Percentiles rank a stretch among this genome's conserved stretches.
phyloP scores from a whole-genome alignment of 441 rosid genomes.

The Bruguiera hainesii region DNA sequence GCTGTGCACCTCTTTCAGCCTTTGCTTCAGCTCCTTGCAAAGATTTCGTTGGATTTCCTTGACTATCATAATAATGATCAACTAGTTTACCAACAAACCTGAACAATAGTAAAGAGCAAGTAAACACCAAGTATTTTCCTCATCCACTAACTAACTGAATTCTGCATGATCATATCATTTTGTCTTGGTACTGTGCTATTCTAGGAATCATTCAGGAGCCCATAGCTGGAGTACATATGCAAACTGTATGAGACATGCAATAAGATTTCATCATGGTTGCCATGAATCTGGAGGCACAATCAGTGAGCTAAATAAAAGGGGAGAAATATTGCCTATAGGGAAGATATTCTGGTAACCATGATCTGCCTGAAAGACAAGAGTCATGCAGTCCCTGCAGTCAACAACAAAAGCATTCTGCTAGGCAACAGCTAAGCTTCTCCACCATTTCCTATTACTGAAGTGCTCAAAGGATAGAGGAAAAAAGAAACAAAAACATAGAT shows the following conservation, averaged over 20 bases:
- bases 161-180: not conserved
- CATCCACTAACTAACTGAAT: not conserved
- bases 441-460: not conserved
- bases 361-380: no score
- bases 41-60: slow-evolving; percentile 79
- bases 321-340: no score
- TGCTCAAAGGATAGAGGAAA: not conserved
- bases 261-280: no score
- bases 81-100: slow-evolving; percentile 83
- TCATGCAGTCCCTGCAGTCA: no score
- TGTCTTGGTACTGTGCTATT: not conserved
- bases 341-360: no score
- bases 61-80: slow-evolving; percentile 71
- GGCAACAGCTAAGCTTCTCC: no score
- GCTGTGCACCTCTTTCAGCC: slow-evolving; percentile 86
- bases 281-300: no score
- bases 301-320: no score
- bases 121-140: not conserved
- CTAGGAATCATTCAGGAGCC: not conserved
- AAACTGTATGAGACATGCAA: no score
- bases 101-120: slow-evolving; percentile 1
- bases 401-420: no score
- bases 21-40: slow-evolving; percentile 89
- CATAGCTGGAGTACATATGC: no score
- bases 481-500: not conserved